Percentiles rank a stretch among this genome's conserved stretches.
Evolutionary conservation across 345 rosid species (phyloP).

Genomic region (Brassica juncea): DNA sequence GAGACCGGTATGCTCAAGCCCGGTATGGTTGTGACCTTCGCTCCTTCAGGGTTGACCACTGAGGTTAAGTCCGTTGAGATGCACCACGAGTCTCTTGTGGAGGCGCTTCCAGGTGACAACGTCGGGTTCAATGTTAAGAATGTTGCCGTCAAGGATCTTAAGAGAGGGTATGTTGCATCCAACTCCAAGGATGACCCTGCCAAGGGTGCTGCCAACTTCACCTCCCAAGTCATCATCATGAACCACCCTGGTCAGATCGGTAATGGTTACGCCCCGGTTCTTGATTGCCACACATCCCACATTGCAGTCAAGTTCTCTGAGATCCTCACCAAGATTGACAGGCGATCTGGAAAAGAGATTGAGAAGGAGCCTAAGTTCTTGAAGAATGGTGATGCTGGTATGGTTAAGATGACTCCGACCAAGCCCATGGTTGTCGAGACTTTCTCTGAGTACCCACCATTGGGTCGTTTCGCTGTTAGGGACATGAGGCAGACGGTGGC

Average conservation of each 20-base stretch:
- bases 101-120: conserved; percentile 18
- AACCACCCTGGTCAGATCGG: conserved; percentile 17
- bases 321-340: conserved; percentile 14
- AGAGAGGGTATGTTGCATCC: conserved; percentile 15
- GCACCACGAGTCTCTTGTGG: conserved; percentile 16
- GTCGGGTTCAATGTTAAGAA: neutral
- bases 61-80: conserved; percentile 16
- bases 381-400: conserved; percentile 72
- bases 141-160: conserved; percentile 13
- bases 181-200: conserved; percentile 18
- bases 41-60: conserved; percentile 13
- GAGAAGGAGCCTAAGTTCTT: conserved; percentile 49
- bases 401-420: conserved; percentile 69
- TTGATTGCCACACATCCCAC: conserved; percentile 10
- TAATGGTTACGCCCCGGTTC: conserved; percentile 1
- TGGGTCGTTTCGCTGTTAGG: conserved; percentile 87
- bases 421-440: conserved; percentile 97
- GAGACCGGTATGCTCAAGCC: conserved; percentile 16
- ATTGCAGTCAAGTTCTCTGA: conserved; percentile 20
- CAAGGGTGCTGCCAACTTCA: conserved; percentile 15
- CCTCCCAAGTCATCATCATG: conserved; percentile 11
- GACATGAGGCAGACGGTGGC: conserved; percentile 96
- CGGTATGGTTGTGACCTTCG: conserved; percentile 12
- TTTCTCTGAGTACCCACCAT: conserved; percentile 75
- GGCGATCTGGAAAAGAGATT: conserved; percentile 13